These are phyloP conservation scores for Aureobasidium namibiae DNA, from an alignment of 2,329 filamentous ascomycete genomes.

Conservation along the genomic window DNA sequence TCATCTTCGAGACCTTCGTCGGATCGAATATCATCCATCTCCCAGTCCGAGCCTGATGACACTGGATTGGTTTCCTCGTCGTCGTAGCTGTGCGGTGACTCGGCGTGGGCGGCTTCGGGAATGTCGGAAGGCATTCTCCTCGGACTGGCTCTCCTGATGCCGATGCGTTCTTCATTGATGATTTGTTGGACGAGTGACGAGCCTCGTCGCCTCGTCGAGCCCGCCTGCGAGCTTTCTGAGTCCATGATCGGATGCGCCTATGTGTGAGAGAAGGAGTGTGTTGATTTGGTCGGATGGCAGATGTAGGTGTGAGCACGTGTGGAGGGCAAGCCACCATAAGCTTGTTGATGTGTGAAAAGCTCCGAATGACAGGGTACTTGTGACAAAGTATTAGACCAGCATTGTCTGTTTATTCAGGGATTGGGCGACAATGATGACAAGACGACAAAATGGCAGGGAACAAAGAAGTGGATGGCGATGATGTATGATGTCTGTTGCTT, in stretches of 20 bases:
- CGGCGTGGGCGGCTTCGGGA: slow-evolving; percentile 11
- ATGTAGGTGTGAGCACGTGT: slow-evolving; percentile 1
- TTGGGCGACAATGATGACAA: neutral
- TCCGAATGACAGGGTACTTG: neutral
- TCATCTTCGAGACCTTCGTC: slow-evolving; percentile 68
- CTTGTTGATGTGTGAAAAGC: neutral
- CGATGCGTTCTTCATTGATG: slow-evolving; percentile 1
- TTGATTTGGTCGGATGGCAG: neutral
- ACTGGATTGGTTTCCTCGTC: slow-evolving; percentile 24
- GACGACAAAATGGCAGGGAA: neutral
- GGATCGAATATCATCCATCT: slow-evolving; percentile 51
- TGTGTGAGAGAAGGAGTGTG: neutral
- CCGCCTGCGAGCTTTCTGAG: slow-evolving; percentile 2
- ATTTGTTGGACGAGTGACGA: slow-evolving; percentile 9
- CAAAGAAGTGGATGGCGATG: neutral
- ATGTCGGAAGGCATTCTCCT: slow-evolving; percentile 13
- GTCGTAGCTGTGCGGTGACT: slow-evolving; percentile 21
- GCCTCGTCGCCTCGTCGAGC: slow-evolving; percentile 5
- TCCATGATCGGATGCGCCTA: neutral
- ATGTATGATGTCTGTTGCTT: slow-evolving; percentile 4
- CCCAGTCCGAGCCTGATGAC: slow-evolving; percentile 43
- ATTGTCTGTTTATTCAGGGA: slow-evolving; percentile 1
- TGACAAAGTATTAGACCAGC: neutral
- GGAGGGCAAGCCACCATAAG: neutral
- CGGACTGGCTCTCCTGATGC: slow-evolving; percentile 1